phyloP scores from a whole-genome alignment of 805 yeast species.

The Schwanniomyces yamadae region DNA sequence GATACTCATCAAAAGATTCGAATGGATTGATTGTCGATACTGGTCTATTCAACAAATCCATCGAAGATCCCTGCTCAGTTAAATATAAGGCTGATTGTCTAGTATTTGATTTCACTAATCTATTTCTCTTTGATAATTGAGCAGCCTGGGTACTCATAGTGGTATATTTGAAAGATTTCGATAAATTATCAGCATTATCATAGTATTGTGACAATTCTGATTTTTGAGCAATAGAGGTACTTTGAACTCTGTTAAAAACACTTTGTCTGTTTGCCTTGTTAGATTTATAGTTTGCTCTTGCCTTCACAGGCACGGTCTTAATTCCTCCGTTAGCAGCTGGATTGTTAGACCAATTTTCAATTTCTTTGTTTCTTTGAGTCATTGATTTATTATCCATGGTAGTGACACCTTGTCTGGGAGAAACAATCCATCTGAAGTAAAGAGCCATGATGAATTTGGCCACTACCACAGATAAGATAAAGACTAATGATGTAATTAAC shows the following conservation, averaged over 20 bases:
- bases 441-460: constrained; percentile 82
- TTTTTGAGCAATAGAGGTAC: constrained; percentile 39
- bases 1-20: constrained; percentile 30
- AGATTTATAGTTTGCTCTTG: constrained; percentile 49
- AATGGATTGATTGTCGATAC: constrained; percentile 30
- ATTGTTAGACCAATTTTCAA: constrained; percentile 86
- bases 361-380: constrained; percentile 60
- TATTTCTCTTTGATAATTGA: constrained; percentile 22
- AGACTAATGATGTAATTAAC: constrained; percentile 73
- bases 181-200: constrained; percentile 30
- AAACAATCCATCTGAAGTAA: constrained; percentile 81
- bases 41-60: constrained; percentile 34
- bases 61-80: constrained; percentile 31
- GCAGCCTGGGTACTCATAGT: constrained; percentile 71
- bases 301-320: constrained; percentile 47
- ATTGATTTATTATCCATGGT: constrained; percentile 56
- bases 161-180: constrained; percentile 45
- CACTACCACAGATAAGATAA: constrained; percentile 77
- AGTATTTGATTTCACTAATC: constrained; percentile 14
- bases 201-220: constrained; percentile 36
- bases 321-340: constrained; percentile 50
- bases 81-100: constrained; percentile 29
- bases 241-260: constrained; percentile 37
- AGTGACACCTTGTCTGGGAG: constrained; percentile 75
- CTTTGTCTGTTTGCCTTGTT: constrained; percentile 38